Base-by-base conservation (phyloP, 495 filamentous ascomycete species). In the Cercophora sp. region DNA sequence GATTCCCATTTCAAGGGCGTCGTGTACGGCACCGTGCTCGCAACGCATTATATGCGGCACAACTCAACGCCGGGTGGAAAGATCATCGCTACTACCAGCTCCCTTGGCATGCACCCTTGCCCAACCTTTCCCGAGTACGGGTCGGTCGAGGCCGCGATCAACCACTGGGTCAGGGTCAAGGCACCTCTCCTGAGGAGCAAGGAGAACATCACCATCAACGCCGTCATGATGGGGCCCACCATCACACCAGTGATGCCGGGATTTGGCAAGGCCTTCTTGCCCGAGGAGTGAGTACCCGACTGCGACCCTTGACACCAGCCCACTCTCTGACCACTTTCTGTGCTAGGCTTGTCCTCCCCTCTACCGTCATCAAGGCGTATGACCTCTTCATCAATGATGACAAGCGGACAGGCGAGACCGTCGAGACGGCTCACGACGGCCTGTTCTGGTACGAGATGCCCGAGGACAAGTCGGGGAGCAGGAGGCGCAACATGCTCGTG, bases 21-120 rank as follows among this genome's bases (percentile, higher is more conserved):
- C 4, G 58, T 72, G 20, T 71, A 70, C 48, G 69, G 70, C n/a
- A 73, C 69, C 1, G 56, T 64, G 42, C 62, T 74, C 5, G 68
- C 71, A 5, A 66, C 67, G 27, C 69, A 72, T 39, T 74, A 70
- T 56, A 74, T 74, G 71, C 57, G 69, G 23, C 66, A 71, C 58
- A 72, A 74, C 41, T 46, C 58, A n/a, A 45, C 37, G 8, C 65
- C 71, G 10, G 68, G 71, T 25, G 71, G 70, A n/a, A 65, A 65
- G 42, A 72, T 72, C 35, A 60, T 72, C 27, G 58, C 57, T 2
- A 72, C 70, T 1, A 62, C 57, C 13, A 71, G 68, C 48, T 61
- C 66, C n/a, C 55, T 65, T 4, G 71, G 57, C 8, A 27, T 72
- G 13, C 65, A 71, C 52, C 66, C 67, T 0, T 66, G 68, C 55